Evolutionary conservation across 345 rosid genomes (phyloP), one percentile per base, ranked within the genome.

Genomic region (Jatropha curcas): DNA sequence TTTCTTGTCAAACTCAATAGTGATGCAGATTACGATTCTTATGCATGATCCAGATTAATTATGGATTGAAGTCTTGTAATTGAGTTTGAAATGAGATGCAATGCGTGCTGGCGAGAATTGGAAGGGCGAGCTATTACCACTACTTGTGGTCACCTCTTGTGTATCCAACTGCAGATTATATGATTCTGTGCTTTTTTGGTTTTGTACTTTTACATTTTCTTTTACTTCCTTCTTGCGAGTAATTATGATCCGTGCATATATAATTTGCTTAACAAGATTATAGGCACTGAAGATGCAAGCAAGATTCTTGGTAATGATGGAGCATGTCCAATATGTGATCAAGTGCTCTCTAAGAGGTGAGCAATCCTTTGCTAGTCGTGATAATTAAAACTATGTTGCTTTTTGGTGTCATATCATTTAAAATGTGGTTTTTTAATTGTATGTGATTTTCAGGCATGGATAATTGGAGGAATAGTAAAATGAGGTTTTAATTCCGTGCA

Each of bases 341-440:
- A 89, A 84, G 97, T 89, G 78, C 99, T 95, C 41, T 92, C 99
- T 51, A 92, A 91, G 88, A 92, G 99, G 99, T 86, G 71, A 72
- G 39, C 28, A 7, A n/a, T n/a, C n/a, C 30, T 60, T 46, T 14
- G 50, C 41, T 8, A 35, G 53, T 35, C 31, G 5, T 33, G 19
- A 25, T 48, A 33, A 25, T 27, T 60, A 25, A 4, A 67, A 37
- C 20, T 67, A 51, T 31, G 69, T 61, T 68, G 70, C 19, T 65
- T 51, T 19, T 56, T 24, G 24, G 0, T n/a, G 14, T 27, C 28
- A 9, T 25, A 33, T 13, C 9, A n/a, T 19, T 10, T 37, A 31
- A 41, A 27, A 58, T 16, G 19, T 8, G 34, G 17, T 41, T 71
- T 35, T 33, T 46, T 6, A 17, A 56, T 59, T 33, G 35, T 31